Conservation (phyloP, 2,329 filamentous ascomycete species). For the Exophiala alcalophila region DNA sequence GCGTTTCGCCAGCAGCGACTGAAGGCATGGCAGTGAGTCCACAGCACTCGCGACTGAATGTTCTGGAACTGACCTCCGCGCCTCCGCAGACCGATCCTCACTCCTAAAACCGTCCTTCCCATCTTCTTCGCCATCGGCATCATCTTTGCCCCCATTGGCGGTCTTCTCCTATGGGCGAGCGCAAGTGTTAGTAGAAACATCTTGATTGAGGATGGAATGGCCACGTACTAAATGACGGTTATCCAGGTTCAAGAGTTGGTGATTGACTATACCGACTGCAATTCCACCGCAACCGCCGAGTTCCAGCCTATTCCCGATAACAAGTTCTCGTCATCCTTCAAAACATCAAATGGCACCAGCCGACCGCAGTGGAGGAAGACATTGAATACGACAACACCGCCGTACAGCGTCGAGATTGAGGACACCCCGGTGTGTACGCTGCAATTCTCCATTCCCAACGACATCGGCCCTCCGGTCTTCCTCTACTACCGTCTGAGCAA, state of each 20-base stretch:
- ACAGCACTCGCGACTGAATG: constrained; percentile 8
- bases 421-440: constrained; percentile 63
- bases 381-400: constrained; percentile 27
- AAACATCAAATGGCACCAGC: constrained; percentile 47
- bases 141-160: constrained; percentile 91
- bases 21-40: constrained; percentile 94
- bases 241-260: constrained; percentile 79
- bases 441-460: constrained; percentile 73
- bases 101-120: constrained; percentile 86
- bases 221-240: constrained; percentile 1
- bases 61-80: constrained; percentile 25
- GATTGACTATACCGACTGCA: constrained; percentile 86
- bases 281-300: constrained; percentile 49
- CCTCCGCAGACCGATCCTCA: constrained; percentile 74
- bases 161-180: constrained; percentile 80
- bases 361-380: constrained; percentile 35
- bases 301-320: constrained; percentile 55
- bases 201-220: background rate
- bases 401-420: constrained; percentile 29
- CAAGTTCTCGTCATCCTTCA: constrained; percentile 69
- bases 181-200: constrained; percentile 57
- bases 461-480: constrained; percentile 76
- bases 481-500: constrained; percentile 96
- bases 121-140: constrained; percentile 88
- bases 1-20: constrained; percentile 94